Conservation (phyloP, 345 rosid genomes). For the Dovyalis caffra region DNA sequence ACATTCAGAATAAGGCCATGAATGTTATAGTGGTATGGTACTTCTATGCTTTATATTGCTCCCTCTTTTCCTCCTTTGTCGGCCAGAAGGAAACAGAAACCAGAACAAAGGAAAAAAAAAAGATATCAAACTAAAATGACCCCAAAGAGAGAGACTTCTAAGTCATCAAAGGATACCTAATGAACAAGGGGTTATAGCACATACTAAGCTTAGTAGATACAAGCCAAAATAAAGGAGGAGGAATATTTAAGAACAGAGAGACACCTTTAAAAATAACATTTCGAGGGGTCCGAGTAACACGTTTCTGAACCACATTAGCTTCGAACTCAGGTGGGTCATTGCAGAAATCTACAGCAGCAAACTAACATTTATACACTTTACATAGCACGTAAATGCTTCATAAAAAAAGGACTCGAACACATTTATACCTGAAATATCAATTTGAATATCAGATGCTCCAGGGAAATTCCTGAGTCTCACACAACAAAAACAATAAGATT, state of each 20-base stretch:
- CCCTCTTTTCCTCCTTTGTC: not conserved
- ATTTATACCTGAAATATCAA: conserved; percentile 53
- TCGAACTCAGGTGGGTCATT: conserved; percentile 42
- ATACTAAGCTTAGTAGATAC: not conserved
- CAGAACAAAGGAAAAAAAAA: not conserved
- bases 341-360: conserved; percentile 48
- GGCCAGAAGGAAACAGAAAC: not conserved
- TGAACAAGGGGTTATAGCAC: not conserved
- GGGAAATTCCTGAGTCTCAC: conserved; percentile 44
- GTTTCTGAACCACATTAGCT: conserved; percentile 47
- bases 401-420: not conserved
- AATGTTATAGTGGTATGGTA: not conserved
- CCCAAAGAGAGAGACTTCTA: not conserved
- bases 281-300: conserved; percentile 47
- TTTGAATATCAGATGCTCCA: conserved; percentile 52
- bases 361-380: conserved; percentile 8
- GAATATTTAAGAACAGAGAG: not conserved
- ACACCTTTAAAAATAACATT: conserved; percentile 80
- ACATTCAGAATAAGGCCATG: not conserved
- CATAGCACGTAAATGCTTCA: not conserved
- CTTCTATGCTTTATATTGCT: not conserved
- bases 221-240: not conserved
- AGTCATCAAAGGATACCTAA: not conserved
- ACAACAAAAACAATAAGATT: conserved; percentile 23
- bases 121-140: not conserved